Evolutionary conservation across 495 filamentous ascomycete genomes (phyloP).

Genomic region (Pseudotulostoma volvatum): DNA sequence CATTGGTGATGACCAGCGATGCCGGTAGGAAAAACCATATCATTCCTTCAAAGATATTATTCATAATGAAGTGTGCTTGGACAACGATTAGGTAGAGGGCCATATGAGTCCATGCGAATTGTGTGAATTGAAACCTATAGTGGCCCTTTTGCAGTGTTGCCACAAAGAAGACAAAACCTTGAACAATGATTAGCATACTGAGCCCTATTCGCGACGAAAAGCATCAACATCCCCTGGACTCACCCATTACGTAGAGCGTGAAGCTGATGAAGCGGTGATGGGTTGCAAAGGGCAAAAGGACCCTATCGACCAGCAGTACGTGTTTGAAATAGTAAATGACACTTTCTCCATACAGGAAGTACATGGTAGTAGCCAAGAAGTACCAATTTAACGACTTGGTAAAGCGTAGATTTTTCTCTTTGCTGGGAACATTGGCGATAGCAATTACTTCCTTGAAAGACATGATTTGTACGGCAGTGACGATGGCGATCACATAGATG

Average conservation of each 20-base stretch:
- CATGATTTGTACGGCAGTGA: slow-evolving; percentile 85
- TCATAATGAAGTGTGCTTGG: slow-evolving; percentile 98
- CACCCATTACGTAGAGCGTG: slow-evolving; percentile 90
- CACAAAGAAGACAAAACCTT: slow-evolving; percentile 98
- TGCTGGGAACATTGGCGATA: slow-evolving; percentile 85
- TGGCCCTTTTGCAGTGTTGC: slow-evolving; percentile 87
- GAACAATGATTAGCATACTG: background rate
- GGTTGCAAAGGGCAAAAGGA: slow-evolving; percentile 81
- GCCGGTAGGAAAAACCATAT: slow-evolving; percentile 99
- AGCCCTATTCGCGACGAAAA: background rate
- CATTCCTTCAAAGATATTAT: slow-evolving; percentile 99
- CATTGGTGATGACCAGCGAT: slow-evolving; percentile 90
- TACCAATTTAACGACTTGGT: slow-evolving; percentile 98
- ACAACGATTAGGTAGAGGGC: slow-evolving; percentile 94
- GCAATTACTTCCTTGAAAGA: slow-evolving; percentile 99
- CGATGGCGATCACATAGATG: slow-evolving; percentile 85
- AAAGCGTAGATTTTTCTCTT: slow-evolving; percentile 77
- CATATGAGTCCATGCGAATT: slow-evolving; percentile 99
- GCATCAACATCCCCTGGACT: slow-evolving; percentile 9
- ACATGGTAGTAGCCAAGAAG: slow-evolving; percentile 96
- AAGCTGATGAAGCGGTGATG: slow-evolving; percentile 99
- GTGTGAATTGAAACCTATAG: slow-evolving; percentile 95
- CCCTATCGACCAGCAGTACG: slow-evolving; percentile 84
- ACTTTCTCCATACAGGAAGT: slow-evolving; percentile 95
- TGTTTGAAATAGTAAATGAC: slow-evolving; percentile 99